Evolutionary conservation across 192 early-diverging fungal genomes (phyloP), one percentile per base, ranked within the genome.

Genomic region (Rhizophagus clarus): DNA sequence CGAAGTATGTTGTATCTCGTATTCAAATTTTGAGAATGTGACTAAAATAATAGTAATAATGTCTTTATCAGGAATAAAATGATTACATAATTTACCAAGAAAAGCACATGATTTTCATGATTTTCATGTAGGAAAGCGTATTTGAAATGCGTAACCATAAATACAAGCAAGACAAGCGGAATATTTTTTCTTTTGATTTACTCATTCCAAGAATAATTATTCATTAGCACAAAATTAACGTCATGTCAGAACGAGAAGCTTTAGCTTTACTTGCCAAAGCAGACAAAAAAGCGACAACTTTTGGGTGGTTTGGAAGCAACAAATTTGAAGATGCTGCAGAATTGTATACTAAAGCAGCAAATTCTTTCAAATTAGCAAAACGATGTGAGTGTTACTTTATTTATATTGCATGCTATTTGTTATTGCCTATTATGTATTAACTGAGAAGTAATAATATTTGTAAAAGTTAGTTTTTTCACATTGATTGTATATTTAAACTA

Each of bases 251-350:
- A 84, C 84, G 86, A 70, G 87, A 92, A 79, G 90, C 89, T 66
- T 85, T 85, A 78, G 83, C 85, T 62, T 81, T 93, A 40, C 81
- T 95, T 32, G 84, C 88, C 37, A 89, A 91, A 81, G 94, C 94
- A 31, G 89, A 93, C 82, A 94, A 93, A 81, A 91, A 88, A 78
- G 89, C 92, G 17, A 87, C 85, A 3, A 84, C 87, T 29, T 86
- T 85, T 74, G 83, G 89, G 31, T 94, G 93, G 91, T 85, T 89
- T 67, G 86, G 89, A 56, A 89, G 91, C 3, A 95, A 95, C 77
- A 98, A 98, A 82, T 91, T 92, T 79, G 97, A 98, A 71, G 97
- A 99, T 82, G 97, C 98, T 9, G 92, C 93, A 40, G 98, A 99
- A 62, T 90, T 98, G 45, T 99, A 94, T 84, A 89, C 87, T 81